Percentiles rank a stretch among this genome's conserved stretches.
phyloP scores from a whole-genome alignment of 2,329 filamentous ascomycete species.

The Lachnellula occidentalis region DNA sequence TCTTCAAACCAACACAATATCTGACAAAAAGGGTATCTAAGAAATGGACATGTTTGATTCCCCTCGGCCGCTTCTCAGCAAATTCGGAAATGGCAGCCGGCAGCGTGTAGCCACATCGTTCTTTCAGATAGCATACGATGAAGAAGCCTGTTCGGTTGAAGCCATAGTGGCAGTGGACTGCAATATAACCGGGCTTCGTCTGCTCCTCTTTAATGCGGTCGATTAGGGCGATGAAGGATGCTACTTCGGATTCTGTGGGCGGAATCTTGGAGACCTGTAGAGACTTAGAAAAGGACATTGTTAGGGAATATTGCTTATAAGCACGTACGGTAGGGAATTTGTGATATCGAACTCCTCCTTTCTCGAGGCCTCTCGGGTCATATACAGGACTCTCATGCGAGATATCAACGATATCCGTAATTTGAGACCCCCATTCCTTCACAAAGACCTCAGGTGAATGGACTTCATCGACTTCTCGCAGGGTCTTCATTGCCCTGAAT shows the following conservation, averaged over 20 bases:
- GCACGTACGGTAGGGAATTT: conserved; percentile 70
- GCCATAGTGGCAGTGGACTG: conserved; percentile 92
- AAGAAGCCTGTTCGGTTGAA: conserved; percentile 94
- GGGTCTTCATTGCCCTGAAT: conserved; percentile 88
- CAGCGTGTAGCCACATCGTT: conserved; percentile 65
- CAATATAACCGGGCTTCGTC: conserved; percentile 50
- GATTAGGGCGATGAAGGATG: conserved; percentile 50
- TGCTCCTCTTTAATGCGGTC: conserved; percentile 55
- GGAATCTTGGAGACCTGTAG: conserved; percentile 71
- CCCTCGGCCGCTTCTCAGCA: conserved; percentile 64
- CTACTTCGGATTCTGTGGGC: conserved; percentile 51
- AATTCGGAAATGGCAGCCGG: conserved; percentile 78
- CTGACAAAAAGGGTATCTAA: conserved; percentile 76
- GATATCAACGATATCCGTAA: conserved; percentile 82
- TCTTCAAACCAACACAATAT: conserved; percentile 47
- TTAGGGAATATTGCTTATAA: not conserved
- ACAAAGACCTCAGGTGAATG: conserved; percentile 75
- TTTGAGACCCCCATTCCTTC: conserved; percentile 56
- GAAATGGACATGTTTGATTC: conserved; percentile 87
- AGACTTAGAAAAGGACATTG: not conserved
- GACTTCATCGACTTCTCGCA: conserved; percentile 78
- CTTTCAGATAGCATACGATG: conserved; percentile 84
- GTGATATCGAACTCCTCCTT: conserved; percentile 64
- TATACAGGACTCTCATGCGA: conserved; percentile 88
- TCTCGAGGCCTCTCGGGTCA: conserved; percentile 65